Percentiles rank a stretch among this genome's conserved stretches.
These are phyloP conservation scores for Arabidopsis hybrid DNA, from an alignment of 441 rosid genomes.

Conservation along the genomic window DNA sequence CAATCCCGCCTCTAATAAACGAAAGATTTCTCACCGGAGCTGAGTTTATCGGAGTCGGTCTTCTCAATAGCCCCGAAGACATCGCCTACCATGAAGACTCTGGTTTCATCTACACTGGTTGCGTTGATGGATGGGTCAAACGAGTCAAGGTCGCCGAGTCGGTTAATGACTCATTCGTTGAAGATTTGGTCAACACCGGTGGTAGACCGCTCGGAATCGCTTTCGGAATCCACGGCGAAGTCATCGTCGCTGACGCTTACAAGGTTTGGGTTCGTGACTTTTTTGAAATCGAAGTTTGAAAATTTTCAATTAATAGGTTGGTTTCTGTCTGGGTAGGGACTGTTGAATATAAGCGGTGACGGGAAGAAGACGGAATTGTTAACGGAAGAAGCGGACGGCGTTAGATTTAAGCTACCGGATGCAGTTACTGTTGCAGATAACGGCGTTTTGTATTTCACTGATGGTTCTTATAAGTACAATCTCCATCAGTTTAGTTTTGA, in stretches of 20 bases:
- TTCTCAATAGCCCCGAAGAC: constrained; percentile 59
- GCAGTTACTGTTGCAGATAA: constrained; percentile 66
- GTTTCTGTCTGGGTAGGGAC: constrained; percentile 53
- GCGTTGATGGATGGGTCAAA: constrained; percentile 73
- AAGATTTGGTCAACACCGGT: constrained; percentile 73
- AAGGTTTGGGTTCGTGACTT: constrained; percentile 50
- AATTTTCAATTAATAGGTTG: background rate
- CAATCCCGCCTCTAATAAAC: constrained; percentile 41
- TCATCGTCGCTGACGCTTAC: constrained; percentile 69
- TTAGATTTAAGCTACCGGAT: constrained; percentile 65
- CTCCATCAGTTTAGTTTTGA: constrained; percentile 44
- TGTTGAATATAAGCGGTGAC: constrained; percentile 56
- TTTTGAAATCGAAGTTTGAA: background rate
- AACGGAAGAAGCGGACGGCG: constrained; percentile 70
- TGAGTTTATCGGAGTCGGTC: constrained; percentile 52
- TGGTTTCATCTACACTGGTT: constrained; percentile 58
- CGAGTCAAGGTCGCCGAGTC: constrained; percentile 49
- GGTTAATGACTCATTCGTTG: constrained; percentile 52
- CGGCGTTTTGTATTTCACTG: constrained; percentile 78
- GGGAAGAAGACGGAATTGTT: constrained; percentile 54
- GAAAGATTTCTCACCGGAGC: constrained; percentile 49
- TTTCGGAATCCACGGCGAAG: constrained; percentile 49
- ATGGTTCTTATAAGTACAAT: constrained; percentile 65
- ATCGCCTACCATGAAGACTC: constrained; percentile 51
- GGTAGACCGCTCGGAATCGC: constrained; percentile 87